Base-by-base conservation (phyloP, 106 monocot genomes). In the Xerophyta viscosa region DNA sequence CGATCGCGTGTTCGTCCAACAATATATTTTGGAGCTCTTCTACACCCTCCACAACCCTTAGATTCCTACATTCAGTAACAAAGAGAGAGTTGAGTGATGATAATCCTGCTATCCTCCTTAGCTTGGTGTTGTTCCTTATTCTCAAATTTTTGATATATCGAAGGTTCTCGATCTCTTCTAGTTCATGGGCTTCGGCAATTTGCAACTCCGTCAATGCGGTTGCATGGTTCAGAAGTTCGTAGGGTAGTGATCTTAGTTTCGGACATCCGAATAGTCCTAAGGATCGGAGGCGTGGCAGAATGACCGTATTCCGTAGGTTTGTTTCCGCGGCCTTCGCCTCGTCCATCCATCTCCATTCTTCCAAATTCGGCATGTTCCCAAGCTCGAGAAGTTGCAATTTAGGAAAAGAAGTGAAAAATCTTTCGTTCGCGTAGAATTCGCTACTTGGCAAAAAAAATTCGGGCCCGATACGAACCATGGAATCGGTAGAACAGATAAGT, bases 381-480 rank as follows among this genome's bases (percentile, higher is more conserved):
- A 53, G 29, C 3, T 28, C 3, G 13, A 53, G 52, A 12, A 14
- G 11, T 15, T 29, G 14, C 15, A 53, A 29, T 30, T 15, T 30
- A 13, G 52, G 52, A 19, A 53, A 53, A 28, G 3, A 52, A 53
- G 12, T 29, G 19, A 2, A 10, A 39, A 1, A 12, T 39, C 15
- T 7, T 3, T 7, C 15, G 15, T 1, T 2, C 6, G 1, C 39
- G 13, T 39, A 1, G 33, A 37, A 6, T 4, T 12, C 10, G 14
- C 21, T 52, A 0, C 11, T n/a, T 0, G 18, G n/a, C 20, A 54
- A n/a, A 8, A 59, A 11, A n/a, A 72, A 65, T 36, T 64, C 71
- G 42, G 65, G 58, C 8, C 71, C 71, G 3, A 65, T 64, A 7
- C 17, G 24, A 12, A 6, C 44, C 24, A 65, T 37, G 13, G 22